Conservation (phyloP, 2,329 filamentous ascomycete genomes). For the Chaetothyriales sp. region DNA sequence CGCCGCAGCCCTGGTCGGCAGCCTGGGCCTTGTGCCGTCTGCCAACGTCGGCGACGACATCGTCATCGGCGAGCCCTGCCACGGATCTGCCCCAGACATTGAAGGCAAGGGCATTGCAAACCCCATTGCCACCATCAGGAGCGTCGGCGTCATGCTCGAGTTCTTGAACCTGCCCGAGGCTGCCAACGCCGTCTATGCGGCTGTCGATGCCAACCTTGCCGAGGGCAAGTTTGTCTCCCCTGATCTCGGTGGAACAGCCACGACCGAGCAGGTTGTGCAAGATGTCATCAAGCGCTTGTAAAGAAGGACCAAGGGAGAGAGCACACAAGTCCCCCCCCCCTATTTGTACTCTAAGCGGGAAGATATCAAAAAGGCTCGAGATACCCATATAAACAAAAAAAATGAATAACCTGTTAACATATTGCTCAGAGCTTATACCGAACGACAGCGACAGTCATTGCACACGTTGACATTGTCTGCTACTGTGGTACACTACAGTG, state of each 20-base stretch:
- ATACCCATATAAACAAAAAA: background rate
- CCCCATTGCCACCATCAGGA: constrained; percentile 85
- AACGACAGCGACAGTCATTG: too few species aligned
- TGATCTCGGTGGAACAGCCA: constrained; percentile 76
- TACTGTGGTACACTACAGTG: background rate
- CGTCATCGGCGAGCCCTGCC: constrained; percentile 94
- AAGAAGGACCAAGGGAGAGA: background rate
- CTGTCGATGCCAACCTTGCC: constrained; percentile 78
- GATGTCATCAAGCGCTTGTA: constrained; percentile 77
- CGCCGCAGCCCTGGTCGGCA: constrained; percentile 83
- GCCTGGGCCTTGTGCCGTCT: constrained; percentile 77
- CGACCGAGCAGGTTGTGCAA: constrained; percentile 70
- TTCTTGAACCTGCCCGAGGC: constrained; percentile 79
- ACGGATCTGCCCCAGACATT: constrained; percentile 91
- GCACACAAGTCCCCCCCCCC: background rate
- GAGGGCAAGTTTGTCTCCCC: constrained; percentile 72
- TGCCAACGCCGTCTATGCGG: constrained; percentile 76
- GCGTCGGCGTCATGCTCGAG: constrained; percentile 87
- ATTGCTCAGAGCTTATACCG: too few species aligned
- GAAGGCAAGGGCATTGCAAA: constrained; percentile 86
- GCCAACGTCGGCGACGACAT: constrained; percentile 92
- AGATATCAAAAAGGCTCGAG: background rate
- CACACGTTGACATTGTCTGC: background rate
- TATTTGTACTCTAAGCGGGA: background rate
- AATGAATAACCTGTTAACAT: background rate